Percentiles rank a stretch among this genome's conserved stretches.
phyloP scores from a whole-genome alignment of 768 basidiomycete genomes.

The Pisolithus marmoratus region DNA sequence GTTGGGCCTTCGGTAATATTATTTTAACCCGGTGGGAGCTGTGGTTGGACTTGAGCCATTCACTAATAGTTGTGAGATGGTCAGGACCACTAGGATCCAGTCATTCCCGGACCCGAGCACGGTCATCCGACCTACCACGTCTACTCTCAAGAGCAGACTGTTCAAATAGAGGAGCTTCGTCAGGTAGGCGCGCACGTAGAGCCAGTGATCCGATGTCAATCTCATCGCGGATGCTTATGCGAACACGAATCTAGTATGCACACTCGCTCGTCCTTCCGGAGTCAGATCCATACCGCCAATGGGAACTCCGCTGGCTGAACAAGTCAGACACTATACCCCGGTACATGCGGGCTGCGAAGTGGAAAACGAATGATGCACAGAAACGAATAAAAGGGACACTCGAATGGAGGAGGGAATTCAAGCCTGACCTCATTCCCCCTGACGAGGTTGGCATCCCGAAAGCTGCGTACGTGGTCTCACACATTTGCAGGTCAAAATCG shows the following conservation, averaged over 20 bases:
- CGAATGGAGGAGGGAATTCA: constrained; percentile 81
- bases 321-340: constrained; percentile 59
- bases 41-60: no score
- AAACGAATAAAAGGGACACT: constrained; percentile 72
- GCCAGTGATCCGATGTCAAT: neutral
- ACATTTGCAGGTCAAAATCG: constrained; percentile 51
- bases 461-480: neutral
- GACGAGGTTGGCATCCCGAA: constrained; percentile 45
- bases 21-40: no score
- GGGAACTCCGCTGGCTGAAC: constrained; percentile 75
- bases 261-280: constrained; percentile 55
- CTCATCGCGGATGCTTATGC: neutral
- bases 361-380: constrained; percentile 73
- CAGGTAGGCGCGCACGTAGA: constrained; percentile 39
- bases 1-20: no score
- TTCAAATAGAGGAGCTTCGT: constrained; percentile 53
- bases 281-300: constrained; percentile 65
- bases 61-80: no score
- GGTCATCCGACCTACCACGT: constrained; percentile 44
- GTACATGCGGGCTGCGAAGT: constrained; percentile 84
- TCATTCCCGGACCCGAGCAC: constrained; percentile 51
- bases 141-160: constrained; percentile 60
- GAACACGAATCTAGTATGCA: constrained; percentile 48
- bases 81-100: constrained; percentile 42
- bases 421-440: constrained; percentile 79